A percentile compares a stretch with the other conserved stretches of the same genome.
phyloP scores from a whole-genome alignment of 176 grass and related monocot species.

The Zea luxurians region DNA sequence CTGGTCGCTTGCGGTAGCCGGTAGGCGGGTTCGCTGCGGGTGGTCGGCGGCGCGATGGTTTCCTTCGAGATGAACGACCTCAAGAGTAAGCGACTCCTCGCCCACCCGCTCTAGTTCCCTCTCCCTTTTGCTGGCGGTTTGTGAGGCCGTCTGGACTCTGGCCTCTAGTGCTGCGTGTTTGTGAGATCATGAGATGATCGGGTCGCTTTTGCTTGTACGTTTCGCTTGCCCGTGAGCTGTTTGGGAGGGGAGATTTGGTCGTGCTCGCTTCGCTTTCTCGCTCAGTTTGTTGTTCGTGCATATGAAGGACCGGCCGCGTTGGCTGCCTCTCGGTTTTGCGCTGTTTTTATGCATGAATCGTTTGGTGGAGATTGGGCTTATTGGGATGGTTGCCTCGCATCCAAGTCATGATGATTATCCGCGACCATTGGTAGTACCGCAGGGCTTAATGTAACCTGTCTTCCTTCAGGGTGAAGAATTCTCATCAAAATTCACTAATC shows the following conservation, averaged over 20 bases:
- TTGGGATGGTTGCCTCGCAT: constrained; percentile 10
- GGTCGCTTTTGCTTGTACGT: constrained; percentile 14
- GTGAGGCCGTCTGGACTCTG: not conserved
- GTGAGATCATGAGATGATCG: not conserved
- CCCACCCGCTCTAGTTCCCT: constrained; percentile 1
- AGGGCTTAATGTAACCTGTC: not conserved
- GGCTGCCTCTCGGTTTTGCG: not conserved
- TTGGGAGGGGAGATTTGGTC: not conserved
- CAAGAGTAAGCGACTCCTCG: constrained; percentile 55
- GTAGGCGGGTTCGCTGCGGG: constrained; percentile 1
- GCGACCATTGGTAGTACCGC: not conserved
- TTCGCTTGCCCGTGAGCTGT: not conserved
- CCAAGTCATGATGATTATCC: not conserved
- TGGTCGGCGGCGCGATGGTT: constrained; percentile 49
- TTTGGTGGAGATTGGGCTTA: constrained; percentile 24
- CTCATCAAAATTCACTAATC: not conserved
- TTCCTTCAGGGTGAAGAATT: not conserved
- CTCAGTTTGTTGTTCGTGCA: not conserved
- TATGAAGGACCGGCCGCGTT: not conserved
- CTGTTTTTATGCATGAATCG: not conserved
- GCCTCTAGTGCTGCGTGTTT: not conserved
- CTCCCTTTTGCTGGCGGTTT: constrained; percentile 9
- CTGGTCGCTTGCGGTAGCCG: constrained; percentile 1
- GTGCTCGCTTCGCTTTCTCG: constrained; percentile 11
- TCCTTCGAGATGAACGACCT: constrained; percentile 82